Percentiles rank a stretch among this genome's conserved stretches.
phyloP scores from a whole-genome alignment of 805 yeast genomes.

The Candida parachauliodes region DNA sequence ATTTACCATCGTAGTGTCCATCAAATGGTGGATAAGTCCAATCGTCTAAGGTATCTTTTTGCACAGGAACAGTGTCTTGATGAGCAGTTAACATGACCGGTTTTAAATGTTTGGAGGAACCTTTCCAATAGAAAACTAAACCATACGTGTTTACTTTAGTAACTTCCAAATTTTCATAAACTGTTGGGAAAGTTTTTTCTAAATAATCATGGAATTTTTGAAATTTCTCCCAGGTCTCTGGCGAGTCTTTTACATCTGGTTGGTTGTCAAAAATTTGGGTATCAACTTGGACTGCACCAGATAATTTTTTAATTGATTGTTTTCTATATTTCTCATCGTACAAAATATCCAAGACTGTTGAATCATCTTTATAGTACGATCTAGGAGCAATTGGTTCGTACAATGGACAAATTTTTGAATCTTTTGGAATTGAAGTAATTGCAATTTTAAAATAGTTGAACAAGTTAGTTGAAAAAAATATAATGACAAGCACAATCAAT shows the following conservation, averaged over 20 bases:
- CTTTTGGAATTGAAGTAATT: slow-evolving; percentile 8
- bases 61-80: slow-evolving; percentile 79
- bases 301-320: slow-evolving; percentile 40
- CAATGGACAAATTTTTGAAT: slow-evolving; percentile 21
- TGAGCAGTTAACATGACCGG: slow-evolving; percentile 73
- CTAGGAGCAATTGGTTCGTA: slow-evolving; percentile 20
- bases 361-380: slow-evolving; percentile 28
- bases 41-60: slow-evolving; percentile 46
- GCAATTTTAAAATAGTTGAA: slow-evolving; percentile 17
- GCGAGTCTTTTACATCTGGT: slow-evolving; percentile 49
- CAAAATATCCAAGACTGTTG: slow-evolving; percentile 27
- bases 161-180: slow-evolving; percentile 45
- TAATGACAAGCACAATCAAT: slow-evolving; percentile 14
- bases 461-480: slow-evolving; percentile 17
- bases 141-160: slow-evolving; percentile 61
- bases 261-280: slow-evolving; percentile 59
- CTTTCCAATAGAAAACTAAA: slow-evolving; percentile 60
- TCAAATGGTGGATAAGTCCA: slow-evolving; percentile 70
- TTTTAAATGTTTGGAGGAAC: slow-evolving; percentile 48
- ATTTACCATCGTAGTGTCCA: slow-evolving; percentile 58
- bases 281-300: slow-evolving; percentile 60
- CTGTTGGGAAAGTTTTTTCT: slow-evolving; percentile 49
- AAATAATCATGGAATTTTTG: slow-evolving; percentile 50
- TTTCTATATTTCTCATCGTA: slow-evolving; percentile 22
- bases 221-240: slow-evolving; percentile 45